These are phyloP conservation scores for Epichloe sp. DNA, from an alignment of 2,329 filamentous ascomycete species.

Conservation along the genomic window DNA sequence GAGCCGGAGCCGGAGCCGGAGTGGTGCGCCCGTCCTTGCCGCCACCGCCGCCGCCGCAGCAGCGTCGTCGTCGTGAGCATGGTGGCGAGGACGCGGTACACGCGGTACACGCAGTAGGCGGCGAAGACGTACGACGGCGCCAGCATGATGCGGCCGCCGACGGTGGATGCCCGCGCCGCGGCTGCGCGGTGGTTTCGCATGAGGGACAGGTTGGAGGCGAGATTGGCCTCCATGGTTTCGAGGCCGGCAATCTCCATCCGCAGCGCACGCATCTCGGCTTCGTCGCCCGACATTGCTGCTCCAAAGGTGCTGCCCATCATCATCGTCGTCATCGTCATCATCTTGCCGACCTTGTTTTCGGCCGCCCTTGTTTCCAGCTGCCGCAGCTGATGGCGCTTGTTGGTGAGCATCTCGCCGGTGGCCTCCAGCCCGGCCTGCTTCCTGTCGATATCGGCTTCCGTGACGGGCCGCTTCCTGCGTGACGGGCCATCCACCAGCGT, in stretches of 20 bases:
- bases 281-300: conserved; percentile 48
- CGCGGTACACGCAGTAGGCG: conserved; percentile 73
- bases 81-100: conserved; percentile 44
- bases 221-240: conserved; percentile 62
- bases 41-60: background rate
- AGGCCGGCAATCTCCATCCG: conserved; percentile 68
- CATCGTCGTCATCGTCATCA: conserved; percentile 35
- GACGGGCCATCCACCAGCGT: conserved; percentile 53
- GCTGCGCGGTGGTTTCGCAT: conserved; percentile 50
- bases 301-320: conserved; percentile 33
- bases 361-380: conserved; percentile 50
- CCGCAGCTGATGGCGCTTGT: conserved; percentile 61
- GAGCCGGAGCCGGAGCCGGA: conserved; percentile 6
- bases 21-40: conserved; percentile 28
- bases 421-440: conserved; percentile 70
- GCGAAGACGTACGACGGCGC: conserved; percentile 57
- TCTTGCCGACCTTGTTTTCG: conserved; percentile 42
- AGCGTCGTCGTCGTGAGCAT: conserved; percentile 49
- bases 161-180: conserved; percentile 54
- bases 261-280: conserved; percentile 45
- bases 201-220: conserved; percentile 50
- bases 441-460: conserved; percentile 60
- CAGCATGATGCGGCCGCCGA: conserved; percentile 50
- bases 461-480: conserved; percentile 41
- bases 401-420: conserved; percentile 63